Base-by-base conservation (phyloP, 148 eudicot species). In the Amaranthus cruentus region DNA sequence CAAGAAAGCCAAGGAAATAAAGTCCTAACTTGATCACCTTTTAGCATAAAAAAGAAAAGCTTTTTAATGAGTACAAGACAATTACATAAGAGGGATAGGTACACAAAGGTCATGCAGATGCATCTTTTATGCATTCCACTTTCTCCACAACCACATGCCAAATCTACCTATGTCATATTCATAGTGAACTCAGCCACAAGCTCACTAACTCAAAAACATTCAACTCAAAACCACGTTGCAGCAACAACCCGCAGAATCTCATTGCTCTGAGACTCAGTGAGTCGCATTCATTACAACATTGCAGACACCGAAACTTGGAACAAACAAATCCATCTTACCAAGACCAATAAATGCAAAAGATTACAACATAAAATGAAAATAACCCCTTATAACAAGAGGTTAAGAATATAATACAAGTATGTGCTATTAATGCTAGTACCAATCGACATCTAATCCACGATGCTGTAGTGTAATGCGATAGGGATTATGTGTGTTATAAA, bases 391-490 rank as follows among this genome's bases (percentile, higher is more conserved):
- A 52, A 38, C 47, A 42, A 7, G 4, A 42, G 18, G 4, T 6
- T 38, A 10, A 38, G 72, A 52, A 47, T 21, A 62, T 11, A 62
- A 4, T 21, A 58, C 62, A 58, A 2, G 2, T 58, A 15, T 43
- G 12, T 49, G 61, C 58, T 56, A 66, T 38, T 59, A 54, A 61
- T 68, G 44, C 49, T 5, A 56, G 43, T 8, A 58, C 64, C 12
- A 4, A 42, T 53, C 12, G 7, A 46, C 38, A 65, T 57, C 5
- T 58, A 4, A 57, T 46, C 68, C 76, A 72, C 76, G 58, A 67
- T 7, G 43, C n/a, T 74, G 78, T 62, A 71, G 75, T 55, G 43
- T n/a, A n/a, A 56, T 43, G 52, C 75, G 55, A 62, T 65, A 47
- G 69, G 38, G 3, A 42, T 28, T 28, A 28, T 2, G 38, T 0